A percentile compares a stretch with the other conserved stretches of the same genome.
phyloP scores from a whole-genome alignment of 148 eudicot genomes.

The Bassia scoparia region DNA sequence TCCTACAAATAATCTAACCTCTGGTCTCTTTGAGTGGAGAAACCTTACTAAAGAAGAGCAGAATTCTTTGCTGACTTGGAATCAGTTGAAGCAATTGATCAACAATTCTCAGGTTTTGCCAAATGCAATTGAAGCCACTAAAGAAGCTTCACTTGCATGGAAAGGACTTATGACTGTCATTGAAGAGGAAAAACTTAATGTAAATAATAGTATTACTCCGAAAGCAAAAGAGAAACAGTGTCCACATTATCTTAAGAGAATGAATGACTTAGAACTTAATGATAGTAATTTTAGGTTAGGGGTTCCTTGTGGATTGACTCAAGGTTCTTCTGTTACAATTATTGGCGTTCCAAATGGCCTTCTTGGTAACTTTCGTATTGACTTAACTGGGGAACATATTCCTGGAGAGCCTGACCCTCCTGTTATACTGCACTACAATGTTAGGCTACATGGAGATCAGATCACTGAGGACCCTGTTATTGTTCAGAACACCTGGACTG shows the following conservation, averaged over 20 bases:
- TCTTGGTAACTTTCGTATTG: slow-evolving; percentile 79
- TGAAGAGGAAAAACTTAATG: slow-evolving; percentile 58
- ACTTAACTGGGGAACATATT: slow-evolving; percentile 81
- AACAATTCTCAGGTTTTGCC: slow-evolving; percentile 68
- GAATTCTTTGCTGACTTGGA: slow-evolving; percentile 76
- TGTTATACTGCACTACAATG: slow-evolving; percentile 84
- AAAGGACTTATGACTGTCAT: slow-evolving; percentile 70
- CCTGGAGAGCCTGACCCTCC: slow-evolving; percentile 98
- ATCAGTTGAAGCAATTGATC: slow-evolving; percentile 53
- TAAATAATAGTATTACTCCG: slow-evolving; percentile 46
- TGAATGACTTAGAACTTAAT: slow-evolving; percentile 62
- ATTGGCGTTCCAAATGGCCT: slow-evolving; percentile 89
- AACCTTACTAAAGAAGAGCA: slow-evolving; percentile 65
- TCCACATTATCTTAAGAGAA: slow-evolving; percentile 80
- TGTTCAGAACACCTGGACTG: slow-evolving; percentile 98
- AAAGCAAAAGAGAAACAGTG: slow-evolving; percentile 87
- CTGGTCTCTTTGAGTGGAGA: slow-evolving; percentile 51
- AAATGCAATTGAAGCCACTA: slow-evolving; percentile 75
- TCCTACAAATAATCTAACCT: slow-evolving; percentile 43
- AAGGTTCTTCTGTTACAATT: slow-evolving; percentile 86
- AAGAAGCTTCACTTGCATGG: slow-evolving; percentile 88
- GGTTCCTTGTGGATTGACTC: slow-evolving; percentile 90
- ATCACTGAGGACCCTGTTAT: slow-evolving; percentile 88
- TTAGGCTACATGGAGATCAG: slow-evolving; percentile 91
- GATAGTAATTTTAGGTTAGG: slow-evolving; percentile 56